Evolutionary conservation across 2,329 filamentous ascomycete genomes (phyloP).

Genomic region (Aspergillus eucalypticola): DNA sequence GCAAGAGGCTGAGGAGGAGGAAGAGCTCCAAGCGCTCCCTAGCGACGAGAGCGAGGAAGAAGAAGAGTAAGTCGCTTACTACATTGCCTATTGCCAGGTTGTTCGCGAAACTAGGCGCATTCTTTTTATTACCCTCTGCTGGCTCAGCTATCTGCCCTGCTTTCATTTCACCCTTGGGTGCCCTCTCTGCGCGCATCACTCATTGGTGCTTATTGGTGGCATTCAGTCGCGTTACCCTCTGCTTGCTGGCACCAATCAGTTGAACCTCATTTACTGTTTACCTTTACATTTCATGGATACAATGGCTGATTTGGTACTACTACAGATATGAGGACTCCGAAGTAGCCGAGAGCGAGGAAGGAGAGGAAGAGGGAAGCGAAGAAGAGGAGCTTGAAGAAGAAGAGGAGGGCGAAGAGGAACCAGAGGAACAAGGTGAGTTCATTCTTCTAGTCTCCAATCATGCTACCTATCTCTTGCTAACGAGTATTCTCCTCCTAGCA

Average conservation of each 20-base stretch:
- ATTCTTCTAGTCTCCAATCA: neutral
- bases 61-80: conserved; percentile 47
- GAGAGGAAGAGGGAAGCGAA: conserved; percentile 30
- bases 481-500: conserved; percentile 4
- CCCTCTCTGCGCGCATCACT: neutral
- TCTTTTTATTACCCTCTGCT: neutral
- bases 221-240: neutral
- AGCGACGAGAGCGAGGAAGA: conserved; percentile 54
- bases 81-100: neutral
- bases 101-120: neutral
- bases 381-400: conserved; percentile 28
- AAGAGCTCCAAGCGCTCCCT: conserved; percentile 50
- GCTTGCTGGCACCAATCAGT: too few species aligned
- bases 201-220: neutral
- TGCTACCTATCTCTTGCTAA: neutral
- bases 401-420: conserved; percentile 30
- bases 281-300: neutral
- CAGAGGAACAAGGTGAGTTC: conserved; percentile 23
- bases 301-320: neutral
- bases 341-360: conserved; percentile 24
- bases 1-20: conserved; percentile 50
- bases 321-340: conserved; percentile 41
- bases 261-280: neutral
- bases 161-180: neutral
- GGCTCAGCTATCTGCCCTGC: neutral